Evolutionary conservation across 208 protist species (phyloP).

Genomic region (Leishmania tropica): DNA sequence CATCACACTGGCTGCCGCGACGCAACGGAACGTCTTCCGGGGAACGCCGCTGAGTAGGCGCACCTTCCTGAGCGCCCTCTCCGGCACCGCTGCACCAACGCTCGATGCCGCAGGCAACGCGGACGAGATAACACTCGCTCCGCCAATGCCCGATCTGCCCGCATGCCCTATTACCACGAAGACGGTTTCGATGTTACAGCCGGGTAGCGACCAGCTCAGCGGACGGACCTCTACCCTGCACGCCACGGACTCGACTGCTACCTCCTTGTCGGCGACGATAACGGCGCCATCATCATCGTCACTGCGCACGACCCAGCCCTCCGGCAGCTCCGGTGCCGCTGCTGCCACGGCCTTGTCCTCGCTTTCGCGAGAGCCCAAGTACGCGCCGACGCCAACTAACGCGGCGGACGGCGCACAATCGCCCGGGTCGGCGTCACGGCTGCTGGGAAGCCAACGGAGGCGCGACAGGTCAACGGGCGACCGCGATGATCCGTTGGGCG

Average conservation of each 20-base stretch:
- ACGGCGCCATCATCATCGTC: neutral
- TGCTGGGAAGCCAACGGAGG: too few species aligned
- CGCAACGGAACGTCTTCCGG: neutral
- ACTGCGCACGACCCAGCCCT: neutral
- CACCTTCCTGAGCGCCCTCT: constrained; percentile 13
- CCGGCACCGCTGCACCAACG: neutral
- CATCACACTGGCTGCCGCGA: too few species aligned
- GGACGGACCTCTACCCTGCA: neutral
- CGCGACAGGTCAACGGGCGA: neutral
- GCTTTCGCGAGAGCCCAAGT: neutral
- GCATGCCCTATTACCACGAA: neutral
- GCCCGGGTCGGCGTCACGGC: neutral
- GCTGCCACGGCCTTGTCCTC: neutral
- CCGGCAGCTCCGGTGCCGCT: neutral
- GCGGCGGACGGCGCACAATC: neutral
- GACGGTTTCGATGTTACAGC: neutral
- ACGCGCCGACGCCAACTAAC: neutral
- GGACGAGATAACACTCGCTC: neutral
- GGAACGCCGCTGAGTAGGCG: constrained; percentile 3
- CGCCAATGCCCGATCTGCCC: neutral
- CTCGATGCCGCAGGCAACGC: neutral
- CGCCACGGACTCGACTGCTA: neutral
- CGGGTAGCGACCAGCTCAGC: neutral
- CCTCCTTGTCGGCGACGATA: neutral
- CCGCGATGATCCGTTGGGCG: neutral